Conservation (phyloP, 2,329 filamentous ascomycete species). For the Cercospora sp. region DNA sequence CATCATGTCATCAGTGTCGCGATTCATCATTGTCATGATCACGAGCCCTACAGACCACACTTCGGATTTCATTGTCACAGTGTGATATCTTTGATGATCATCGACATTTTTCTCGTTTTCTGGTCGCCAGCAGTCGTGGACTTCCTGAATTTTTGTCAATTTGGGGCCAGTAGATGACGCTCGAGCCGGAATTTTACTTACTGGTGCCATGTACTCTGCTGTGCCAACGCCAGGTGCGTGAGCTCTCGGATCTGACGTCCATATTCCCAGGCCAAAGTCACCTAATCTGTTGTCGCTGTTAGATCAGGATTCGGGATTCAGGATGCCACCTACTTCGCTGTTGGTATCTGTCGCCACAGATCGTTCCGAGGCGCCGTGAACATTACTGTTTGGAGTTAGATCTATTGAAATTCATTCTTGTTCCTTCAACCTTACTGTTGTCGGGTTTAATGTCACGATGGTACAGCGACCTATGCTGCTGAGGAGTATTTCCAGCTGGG, state of each 20-base stretch:
- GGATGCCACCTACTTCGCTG: neutral
- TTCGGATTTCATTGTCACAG: neutral
- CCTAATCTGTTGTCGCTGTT: neutral
- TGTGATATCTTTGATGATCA: neutral
- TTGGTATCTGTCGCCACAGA: neutral
- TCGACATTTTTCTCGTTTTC: neutral
- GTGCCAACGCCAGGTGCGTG: neutral
- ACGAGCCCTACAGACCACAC: neutral
- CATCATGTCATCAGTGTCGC: neutral
- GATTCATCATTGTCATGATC: neutral
- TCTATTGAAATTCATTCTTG: neutral
- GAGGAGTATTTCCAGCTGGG: neutral
- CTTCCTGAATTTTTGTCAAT: neutral
- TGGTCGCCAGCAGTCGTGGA: neutral
- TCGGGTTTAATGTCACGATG: slow-evolving; percentile 17
- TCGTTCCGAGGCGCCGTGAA: neutral
- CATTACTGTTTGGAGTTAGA: neutral
- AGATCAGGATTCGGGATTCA: neutral
- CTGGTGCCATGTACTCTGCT: neutral
- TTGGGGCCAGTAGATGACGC: neutral
- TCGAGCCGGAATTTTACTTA: neutral
- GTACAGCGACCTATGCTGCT: neutral
- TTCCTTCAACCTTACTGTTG: neutral
- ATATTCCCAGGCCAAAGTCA: neutral
- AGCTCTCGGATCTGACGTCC: neutral